phyloP scores from a whole-genome alignment of 1,284 basidiomycete species.

The Gymnopus androsaceus region DNA sequence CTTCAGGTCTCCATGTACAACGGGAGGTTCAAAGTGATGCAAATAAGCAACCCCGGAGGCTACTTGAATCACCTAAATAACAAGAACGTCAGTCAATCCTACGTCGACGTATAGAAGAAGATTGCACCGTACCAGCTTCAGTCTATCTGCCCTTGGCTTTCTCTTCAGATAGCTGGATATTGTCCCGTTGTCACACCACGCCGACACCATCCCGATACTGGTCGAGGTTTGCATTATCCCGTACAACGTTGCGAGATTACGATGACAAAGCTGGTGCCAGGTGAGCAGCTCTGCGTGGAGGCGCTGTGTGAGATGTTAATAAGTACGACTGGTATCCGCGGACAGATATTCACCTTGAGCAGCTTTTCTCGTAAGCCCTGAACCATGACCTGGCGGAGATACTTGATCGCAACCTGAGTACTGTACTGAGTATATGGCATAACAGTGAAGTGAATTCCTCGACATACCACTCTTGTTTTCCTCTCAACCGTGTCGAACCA shows the following conservation, averaged over 20 bases:
- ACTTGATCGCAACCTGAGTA: conserved; percentile 55
- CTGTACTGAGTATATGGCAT: neutral
- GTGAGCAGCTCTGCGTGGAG: conserved; percentile 53
- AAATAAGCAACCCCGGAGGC: conserved; percentile 56
- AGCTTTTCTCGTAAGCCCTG: conserved; percentile 52
- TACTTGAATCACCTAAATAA: conserved; percentile 47
- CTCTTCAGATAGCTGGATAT: conserved; percentile 48
- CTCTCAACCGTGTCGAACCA: conserved; percentile 50
- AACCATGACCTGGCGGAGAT: conserved; percentile 53
- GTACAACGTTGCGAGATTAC: conserved; percentile 51
- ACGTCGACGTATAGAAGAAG: neutral
- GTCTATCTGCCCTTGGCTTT: conserved; percentile 40
- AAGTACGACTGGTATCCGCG: neutral
- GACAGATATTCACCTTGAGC: conserved; percentile 38
- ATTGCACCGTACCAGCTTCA: conserved; percentile 39
- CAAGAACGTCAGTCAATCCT: neutral
- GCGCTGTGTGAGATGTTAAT: conserved; percentile 34
- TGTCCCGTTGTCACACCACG: conserved; percentile 60
- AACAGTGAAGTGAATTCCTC: neutral
- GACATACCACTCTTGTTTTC: conserved; percentile 36
- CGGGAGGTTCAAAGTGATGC: conserved; percentile 49
- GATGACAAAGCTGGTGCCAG: conserved; percentile 55
- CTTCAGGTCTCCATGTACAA: conserved; percentile 61
- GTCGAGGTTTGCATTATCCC: conserved; percentile 50
- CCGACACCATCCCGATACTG: conserved; percentile 60